Evolutionary conservation across 345 rosid species (phyloP).

Genomic region (Citrus mangshanensis): DNA sequence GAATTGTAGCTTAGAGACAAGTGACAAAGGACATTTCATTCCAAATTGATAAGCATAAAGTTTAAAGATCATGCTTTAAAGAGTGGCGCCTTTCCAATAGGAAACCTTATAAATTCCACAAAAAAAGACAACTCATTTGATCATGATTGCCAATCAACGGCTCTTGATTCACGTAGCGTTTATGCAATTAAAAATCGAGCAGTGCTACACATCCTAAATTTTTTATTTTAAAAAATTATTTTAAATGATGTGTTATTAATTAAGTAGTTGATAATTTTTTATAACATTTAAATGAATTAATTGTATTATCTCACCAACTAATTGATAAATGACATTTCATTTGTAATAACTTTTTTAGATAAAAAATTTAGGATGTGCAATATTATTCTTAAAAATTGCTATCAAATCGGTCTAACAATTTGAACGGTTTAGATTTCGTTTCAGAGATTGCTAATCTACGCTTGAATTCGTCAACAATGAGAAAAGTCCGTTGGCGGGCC

Average conservation of each 20-base stretch:
- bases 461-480: not conserved
- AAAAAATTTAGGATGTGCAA: too few species aligned
- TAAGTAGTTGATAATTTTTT: too few species aligned
- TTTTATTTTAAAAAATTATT: too few species aligned
- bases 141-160: not conserved
- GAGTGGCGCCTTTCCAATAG: not conserved
- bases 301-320: accelerated
- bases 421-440: not conserved
- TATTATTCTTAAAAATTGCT: too few species aligned
- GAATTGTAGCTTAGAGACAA: not conserved
- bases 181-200: not conserved
- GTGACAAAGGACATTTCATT: not conserved
- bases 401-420: not conserved
- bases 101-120: not conserved
- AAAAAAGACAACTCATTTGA: not conserved
- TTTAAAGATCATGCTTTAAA: not conserved
- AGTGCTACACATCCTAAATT: too few species aligned
- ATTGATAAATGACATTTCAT: accelerated
- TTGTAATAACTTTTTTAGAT: accelerated
- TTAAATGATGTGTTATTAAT: accelerated
- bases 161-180: too few species aligned
- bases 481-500: not conserved
- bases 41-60: not conserved
- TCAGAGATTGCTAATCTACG: too few species aligned
- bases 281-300: accelerated